Base-by-base conservation (phyloP, 176 grass and related monocot genomes). In the Musa schizocarpa region DNA sequence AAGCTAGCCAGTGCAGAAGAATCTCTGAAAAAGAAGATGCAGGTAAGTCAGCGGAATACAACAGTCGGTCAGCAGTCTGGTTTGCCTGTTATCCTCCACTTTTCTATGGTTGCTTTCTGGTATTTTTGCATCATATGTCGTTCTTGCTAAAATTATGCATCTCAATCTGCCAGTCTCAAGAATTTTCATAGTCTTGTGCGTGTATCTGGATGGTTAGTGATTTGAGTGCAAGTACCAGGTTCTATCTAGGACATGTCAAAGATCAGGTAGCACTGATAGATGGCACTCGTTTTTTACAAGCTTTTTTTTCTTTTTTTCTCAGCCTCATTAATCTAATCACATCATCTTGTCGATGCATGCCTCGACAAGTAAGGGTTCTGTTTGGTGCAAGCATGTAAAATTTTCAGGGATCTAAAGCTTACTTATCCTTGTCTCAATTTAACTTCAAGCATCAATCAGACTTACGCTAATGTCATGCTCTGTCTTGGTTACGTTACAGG, bases 21-120 rank as follows among this genome's bases (percentile, higher is more conserved):
- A 89, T 87, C 82, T 34, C 77, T 98, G 53, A 98, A 87, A 82
- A 89, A 89, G 81, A 87, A 87, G 88, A 90, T 93, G 73, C 88
- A 93, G 90, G 90, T 98, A 78, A 9, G 55, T 73, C 34, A 24
- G 24, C 24, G 1, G 24, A 24, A 24, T 24, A 24, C 1, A 24
- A 24, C 24, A 24, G 24, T 24, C 24, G 24, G 24, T 24, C 24
- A 50, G 23, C 63, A n/a, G 13, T 11, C 13, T 54, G 11, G 51
- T 72, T 71, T 27, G 65, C 16, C 67, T 51, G 62, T 16, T 77
- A 29, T 11, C 53, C 1, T 68, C 51, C 50, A 1, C 19, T 9
- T 68, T 10, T 62, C 67, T 55, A 65, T 82, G 12, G 26, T 53
- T 19, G 54, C 52, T 66, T 22, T 65, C 20, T 26, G 34, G 34